These are phyloP conservation scores for Gryganskiella cystojenkinii DNA, from an alignment of 192 early-diverging fungal genomes.

Conservation along the genomic window DNA sequence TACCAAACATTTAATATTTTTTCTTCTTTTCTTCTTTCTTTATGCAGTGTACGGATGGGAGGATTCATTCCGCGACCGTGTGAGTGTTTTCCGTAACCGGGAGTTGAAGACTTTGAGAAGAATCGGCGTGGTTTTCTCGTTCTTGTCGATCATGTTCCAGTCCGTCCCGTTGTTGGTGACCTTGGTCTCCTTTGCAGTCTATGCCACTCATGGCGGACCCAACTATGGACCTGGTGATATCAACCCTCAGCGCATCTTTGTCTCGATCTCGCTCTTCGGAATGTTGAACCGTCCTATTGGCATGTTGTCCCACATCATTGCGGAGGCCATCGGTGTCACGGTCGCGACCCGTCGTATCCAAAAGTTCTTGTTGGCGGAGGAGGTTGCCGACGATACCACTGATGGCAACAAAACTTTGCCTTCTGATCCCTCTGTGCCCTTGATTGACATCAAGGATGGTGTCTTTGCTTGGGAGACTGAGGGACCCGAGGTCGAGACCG, in stretches of 20 bases:
- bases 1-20: too few relatives aligned
- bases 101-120: conserved; percentile 43
- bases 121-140: conserved; percentile 48
- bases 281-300: conserved; percentile 39
- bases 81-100: conserved; percentile 28
- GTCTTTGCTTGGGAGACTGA: conserved; percentile 41
- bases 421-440: background rate
- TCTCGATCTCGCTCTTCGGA: conserved; percentile 28
- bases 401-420: background rate
- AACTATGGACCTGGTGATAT: conserved; percentile 28
- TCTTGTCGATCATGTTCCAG: conserved; percentile 43
- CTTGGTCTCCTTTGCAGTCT: conserved; percentile 31
- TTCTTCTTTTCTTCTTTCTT: too few relatives aligned
- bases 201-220: conserved; percentile 30
- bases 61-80: conserved; percentile 37
- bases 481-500: conserved; percentile 21
- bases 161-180: conserved; percentile 30
- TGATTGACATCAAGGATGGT: conserved; percentile 31
- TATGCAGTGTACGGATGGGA: conserved; percentile 57
- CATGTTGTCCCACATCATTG: conserved; percentile 32
- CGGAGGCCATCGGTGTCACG: conserved; percentile 4
- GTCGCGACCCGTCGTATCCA: conserved; percentile 38
- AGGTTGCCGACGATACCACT: background rate
- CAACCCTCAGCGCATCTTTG: conserved; percentile 32
- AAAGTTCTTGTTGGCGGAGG: conserved; percentile 32